Percentiles rank a stretch among this genome's conserved stretches.
Conservation (phyloP, 768 basidiomycete genomes). For the Amanita subjunquillea region DNA sequence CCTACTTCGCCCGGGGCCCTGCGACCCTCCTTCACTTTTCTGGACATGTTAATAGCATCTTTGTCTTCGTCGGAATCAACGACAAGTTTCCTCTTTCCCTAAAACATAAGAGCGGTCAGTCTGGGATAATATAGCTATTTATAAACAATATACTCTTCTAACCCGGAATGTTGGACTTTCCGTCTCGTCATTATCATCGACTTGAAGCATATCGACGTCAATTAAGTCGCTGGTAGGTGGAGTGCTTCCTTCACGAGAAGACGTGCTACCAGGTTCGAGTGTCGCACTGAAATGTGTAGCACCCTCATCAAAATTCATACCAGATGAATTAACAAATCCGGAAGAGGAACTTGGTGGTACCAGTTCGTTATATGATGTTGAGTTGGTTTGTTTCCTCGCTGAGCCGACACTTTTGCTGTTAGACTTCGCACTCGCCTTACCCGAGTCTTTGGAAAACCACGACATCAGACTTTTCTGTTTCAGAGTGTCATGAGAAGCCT, state of each 20-base stretch:
- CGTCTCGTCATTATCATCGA: slow-evolving; percentile 29
- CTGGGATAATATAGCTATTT: background rate
- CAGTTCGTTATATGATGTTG: background rate
- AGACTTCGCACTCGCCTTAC: background rate
- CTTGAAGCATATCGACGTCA: slow-evolving; percentile 64
- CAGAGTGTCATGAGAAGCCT: slow-evolving; percentile 28
- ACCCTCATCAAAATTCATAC: slow-evolving; percentile 1
- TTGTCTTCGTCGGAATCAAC: slow-evolving; percentile 58
- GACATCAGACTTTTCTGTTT: slow-evolving; percentile 72
- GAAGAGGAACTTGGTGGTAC: slow-evolving; percentile 2
- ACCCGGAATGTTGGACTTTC: slow-evolving; percentile 7
- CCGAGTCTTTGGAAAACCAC: slow-evolving; percentile 40
- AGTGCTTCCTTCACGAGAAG: slow-evolving; percentile 42
- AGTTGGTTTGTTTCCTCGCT: background rate
- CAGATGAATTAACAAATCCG: slow-evolving; percentile 3
- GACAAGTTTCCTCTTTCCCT: slow-evolving; percentile 46
- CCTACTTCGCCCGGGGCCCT: background rate
- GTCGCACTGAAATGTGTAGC: slow-evolving; percentile 1
- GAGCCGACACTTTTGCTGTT: background rate
- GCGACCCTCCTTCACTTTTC: background rate
- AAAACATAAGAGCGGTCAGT: background rate
- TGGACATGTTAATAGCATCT: slow-evolving; percentile 15
- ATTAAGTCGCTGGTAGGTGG: slow-evolving; percentile 74
- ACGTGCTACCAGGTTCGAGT: slow-evolving; percentile 19
- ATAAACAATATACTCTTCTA: background rate